Base-by-base conservation (phyloP, 1,139 yeast genomes). In the Candida sp. region DNA sequence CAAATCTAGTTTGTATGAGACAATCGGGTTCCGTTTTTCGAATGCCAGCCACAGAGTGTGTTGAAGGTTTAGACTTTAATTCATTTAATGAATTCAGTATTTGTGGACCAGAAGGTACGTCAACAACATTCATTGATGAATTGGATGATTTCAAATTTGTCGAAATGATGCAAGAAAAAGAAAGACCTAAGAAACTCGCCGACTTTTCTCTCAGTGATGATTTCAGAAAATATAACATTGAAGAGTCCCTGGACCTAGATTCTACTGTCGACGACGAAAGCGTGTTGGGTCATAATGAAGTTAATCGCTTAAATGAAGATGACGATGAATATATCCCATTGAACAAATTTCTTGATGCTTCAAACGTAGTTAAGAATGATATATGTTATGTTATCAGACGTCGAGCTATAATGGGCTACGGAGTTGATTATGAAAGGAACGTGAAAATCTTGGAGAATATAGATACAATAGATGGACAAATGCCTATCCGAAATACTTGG, bases 11-110 rank as follows among this genome's bases (percentile, higher is more conserved):
- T 33, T 90, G 97, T 61, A 86, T 90, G 86, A 71, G 96, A 50
- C 95, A 88, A 56, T 85, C 95, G 1, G 97, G 97, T 2, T 84
- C 88, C 39, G 84, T 89, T 0, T 90, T 87, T 62, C 71, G 87
- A 47, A 87, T 87, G 93, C 79, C 84, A 0, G 87, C 84, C 1
- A 68, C 73, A 1, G 95, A 87, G 58, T 79, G 86, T 42, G 82
- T 84, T 32, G 82, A 82, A 38, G 73, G 82, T 5, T 61, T 85
- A 19, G 73, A 68, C 21, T 87, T 90, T 61, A 87, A 83, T 53
- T 81, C 93, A 0, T 77, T 71, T 51, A 89, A 89, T 57, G 89
- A 87, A 42, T 68, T 89, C 39, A 72, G 86, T 1, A 67, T 84
- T 35, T 74, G 83, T 2, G 91, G 93, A 5, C 80, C 87, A 1